These are phyloP conservation scores for Fraxinus latifolia DNA, from an alignment of 305 asterid genomes.

Conservation along the genomic window DNA sequence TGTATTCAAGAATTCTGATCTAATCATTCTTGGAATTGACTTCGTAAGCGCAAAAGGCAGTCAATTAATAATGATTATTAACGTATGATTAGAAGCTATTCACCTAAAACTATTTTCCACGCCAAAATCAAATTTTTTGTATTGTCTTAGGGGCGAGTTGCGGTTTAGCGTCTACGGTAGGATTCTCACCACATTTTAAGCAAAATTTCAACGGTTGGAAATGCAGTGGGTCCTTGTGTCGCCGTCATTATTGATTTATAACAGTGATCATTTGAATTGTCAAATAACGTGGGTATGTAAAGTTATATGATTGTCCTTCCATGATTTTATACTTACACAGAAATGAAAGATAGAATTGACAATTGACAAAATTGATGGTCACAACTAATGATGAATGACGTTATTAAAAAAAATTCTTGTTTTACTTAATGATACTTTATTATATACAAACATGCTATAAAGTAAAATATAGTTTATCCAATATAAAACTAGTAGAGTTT, in stretches of 20 bases:
- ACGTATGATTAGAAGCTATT: background rate
- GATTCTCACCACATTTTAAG: no score
- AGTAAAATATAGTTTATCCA: background rate
- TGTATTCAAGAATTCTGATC: background rate
- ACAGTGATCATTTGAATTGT: no score
- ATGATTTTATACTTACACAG: no score
- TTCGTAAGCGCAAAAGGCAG: background rate
- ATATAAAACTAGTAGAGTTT: no score
- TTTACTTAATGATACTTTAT: background rate
- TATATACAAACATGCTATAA: background rate
- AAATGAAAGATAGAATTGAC: no score
- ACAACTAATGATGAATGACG: background rate
- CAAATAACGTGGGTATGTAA: no score
- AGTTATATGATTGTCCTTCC: no score
- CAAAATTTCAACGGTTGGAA: no score
- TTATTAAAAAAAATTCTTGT: background rate
- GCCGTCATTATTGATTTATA: no score
- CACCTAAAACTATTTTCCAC: background rate
- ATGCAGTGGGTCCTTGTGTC: no score
- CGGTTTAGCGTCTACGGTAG: background rate
- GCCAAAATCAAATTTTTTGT: background rate
- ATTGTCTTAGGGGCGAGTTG: background rate
- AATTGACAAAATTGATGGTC: background rate
- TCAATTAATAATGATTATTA: background rate
- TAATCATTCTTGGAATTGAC: background rate